phyloP scores from a whole-genome alignment of 148 eudicot species.

The Spergularia bocconei region DNA sequence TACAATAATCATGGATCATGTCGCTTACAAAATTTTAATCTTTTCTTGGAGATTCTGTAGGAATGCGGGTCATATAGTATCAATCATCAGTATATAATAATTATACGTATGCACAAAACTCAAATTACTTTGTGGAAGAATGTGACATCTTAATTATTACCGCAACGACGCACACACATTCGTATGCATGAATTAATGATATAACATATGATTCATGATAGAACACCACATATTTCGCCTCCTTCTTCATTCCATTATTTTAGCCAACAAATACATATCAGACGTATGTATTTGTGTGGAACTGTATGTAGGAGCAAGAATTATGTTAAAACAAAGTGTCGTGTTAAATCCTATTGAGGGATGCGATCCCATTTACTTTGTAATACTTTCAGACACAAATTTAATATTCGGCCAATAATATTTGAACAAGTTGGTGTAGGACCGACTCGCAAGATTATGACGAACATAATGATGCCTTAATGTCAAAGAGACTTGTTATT shows the following conservation, averaged over 20 bases:
- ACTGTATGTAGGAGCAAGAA: too few species aligned
- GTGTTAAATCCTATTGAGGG: too few species aligned
- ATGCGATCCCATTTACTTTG: too few species aligned
- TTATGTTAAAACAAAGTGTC: too few species aligned
- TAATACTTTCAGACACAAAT: too few species aligned
- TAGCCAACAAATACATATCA: not conserved
- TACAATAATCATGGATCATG: too few species aligned
- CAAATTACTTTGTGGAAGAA: not conserved
- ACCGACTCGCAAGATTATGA: too few species aligned
- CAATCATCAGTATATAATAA: too few species aligned
- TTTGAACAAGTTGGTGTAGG: too few species aligned
- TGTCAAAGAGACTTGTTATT: not conserved
- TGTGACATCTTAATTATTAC: not conserved
- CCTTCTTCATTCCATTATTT: not conserved
- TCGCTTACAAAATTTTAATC: not conserved
- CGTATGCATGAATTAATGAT: not conserved
- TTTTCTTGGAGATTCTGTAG: not conserved
- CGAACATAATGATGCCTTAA: not conserved
- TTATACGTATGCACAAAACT: not conserved
- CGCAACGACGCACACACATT: not conserved
- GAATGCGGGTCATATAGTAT: not conserved
- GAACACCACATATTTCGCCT: not conserved
- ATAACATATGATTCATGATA: not conserved
- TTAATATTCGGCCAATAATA: not conserved
- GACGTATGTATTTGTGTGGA: too few species aligned